Conservation (phyloP, 495 filamentous ascomycete species). For the Aspergillus indologenus region DNA sequence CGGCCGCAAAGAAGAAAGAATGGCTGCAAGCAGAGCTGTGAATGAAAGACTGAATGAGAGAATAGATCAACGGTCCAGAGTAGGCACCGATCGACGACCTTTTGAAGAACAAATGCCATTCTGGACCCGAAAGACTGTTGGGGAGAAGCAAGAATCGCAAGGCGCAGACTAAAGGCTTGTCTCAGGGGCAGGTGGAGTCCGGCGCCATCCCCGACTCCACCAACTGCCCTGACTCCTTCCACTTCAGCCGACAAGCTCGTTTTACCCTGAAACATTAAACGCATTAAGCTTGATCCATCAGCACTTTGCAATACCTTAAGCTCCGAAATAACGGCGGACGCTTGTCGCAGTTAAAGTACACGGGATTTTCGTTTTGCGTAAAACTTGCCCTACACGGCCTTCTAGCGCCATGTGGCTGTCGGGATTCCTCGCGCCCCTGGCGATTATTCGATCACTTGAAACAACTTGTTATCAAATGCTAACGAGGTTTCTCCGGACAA, state of each 20-base stretch:
- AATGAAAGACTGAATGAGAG: not conserved
- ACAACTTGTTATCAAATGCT: too few species aligned
- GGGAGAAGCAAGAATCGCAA: not conserved
- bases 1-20: slow-evolving; percentile 6
- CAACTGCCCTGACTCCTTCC: not conserved
- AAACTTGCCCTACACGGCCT: not conserved
- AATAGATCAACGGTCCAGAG: not conserved
- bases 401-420: not conserved
- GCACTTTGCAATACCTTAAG: not conserved
- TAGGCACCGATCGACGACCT: not conserved
- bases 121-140: not conserved
- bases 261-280: slow-evolving; percentile 1
- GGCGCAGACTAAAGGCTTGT: slow-evolving; percentile 1
- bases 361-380: not conserved
- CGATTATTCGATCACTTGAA: too few species aligned
- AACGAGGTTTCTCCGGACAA: too few species aligned
- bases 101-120: not conserved
- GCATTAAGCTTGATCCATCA: not conserved
- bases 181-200: slow-evolving; percentile 2
- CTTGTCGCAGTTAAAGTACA: not conserved
- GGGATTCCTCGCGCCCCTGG: too few species aligned
- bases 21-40: not conserved
- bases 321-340: not conserved
- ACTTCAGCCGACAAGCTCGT: slow-evolving; percentile 4
- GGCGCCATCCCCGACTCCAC: not conserved